Conservation (phyloP, 148 eudicot species). For the Arctostaphylos glauca region DNA sequence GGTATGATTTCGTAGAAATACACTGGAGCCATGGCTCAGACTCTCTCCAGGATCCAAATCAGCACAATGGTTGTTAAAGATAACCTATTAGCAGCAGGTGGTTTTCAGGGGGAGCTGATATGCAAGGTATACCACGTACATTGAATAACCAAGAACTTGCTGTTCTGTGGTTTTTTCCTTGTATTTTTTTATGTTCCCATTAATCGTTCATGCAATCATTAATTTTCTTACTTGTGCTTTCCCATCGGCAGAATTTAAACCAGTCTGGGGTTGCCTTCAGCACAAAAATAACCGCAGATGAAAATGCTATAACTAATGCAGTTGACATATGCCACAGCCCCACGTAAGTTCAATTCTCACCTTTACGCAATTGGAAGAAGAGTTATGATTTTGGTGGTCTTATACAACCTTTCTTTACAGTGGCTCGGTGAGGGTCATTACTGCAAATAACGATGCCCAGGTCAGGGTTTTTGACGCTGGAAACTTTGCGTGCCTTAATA, state of each 20-base stretch:
- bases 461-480: constrained; percentile 64
- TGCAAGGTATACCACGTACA: constrained; percentile 50
- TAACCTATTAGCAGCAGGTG: constrained; percentile 72
- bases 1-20: constrained; percentile 35
- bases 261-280: constrained; percentile 64
- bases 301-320: constrained; percentile 73
- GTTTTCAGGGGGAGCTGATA: constrained; percentile 79
- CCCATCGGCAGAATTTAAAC: constrained; percentile 45
- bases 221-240: constrained; percentile 1
- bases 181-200: background rate
- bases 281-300: constrained; percentile 57
- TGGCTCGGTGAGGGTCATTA: constrained; percentile 60
- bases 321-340: constrained; percentile 64
- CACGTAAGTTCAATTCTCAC: constrained; percentile 24
- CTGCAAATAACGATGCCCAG: constrained; percentile 83
- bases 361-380: background rate
- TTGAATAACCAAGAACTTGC: background rate
- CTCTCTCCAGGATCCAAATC: constrained; percentile 65
- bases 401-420: constrained; percentile 26
- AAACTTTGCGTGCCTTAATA: constrained; percentile 50
- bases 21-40: constrained; percentile 48
- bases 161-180: background rate
- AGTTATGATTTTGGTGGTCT: background rate
- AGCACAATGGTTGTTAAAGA: constrained; percentile 80
- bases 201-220: background rate